phyloP scores from a whole-genome alignment of 805 yeast species.

The Nakazawaea ambrosiae region DNA sequence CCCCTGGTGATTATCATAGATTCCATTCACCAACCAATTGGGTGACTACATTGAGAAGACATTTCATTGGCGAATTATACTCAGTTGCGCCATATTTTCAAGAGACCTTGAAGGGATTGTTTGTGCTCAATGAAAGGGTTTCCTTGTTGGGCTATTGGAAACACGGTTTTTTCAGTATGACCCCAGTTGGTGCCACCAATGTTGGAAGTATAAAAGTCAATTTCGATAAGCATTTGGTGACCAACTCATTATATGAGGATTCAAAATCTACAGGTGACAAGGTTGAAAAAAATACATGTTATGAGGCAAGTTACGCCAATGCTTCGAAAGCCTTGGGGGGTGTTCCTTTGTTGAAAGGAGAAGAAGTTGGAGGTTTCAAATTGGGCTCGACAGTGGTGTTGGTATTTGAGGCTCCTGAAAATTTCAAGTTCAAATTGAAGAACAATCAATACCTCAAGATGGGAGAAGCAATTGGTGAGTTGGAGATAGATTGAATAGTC shows the following conservation, averaged over 20 bases:
- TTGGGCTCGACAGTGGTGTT: constrained; percentile 95
- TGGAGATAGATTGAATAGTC: constrained; percentile 1
- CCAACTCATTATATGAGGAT: constrained; percentile 66
- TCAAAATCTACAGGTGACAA: constrained; percentile 14
- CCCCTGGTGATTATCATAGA: constrained; percentile 98
- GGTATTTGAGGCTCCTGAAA: constrained; percentile 90
- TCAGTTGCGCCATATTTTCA: constrained; percentile 97
- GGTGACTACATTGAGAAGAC: constrained; percentile 91
- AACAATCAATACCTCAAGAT: constrained; percentile 75
- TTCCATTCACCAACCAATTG: constrained; percentile 95
- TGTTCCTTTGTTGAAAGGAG: constrained; percentile 81
- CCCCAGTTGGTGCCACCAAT: constrained; percentile 98
- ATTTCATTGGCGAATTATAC: constrained; percentile 91
- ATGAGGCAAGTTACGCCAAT: constrained; percentile 85
- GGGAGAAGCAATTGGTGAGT: constrained; percentile 71
- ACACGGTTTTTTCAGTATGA: constrained; percentile 96
- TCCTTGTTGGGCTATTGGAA: constrained; percentile 95
- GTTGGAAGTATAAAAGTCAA: constrained; percentile 92
- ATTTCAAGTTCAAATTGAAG: constrained; percentile 61
- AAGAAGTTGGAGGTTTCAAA: constrained; percentile 96
- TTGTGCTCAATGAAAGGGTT: constrained; percentile 90
- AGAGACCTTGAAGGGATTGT: constrained; percentile 74
- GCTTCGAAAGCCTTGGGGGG: constrained; percentile 79
- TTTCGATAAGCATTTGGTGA: constrained; percentile 83
- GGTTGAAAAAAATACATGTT: constrained; percentile 71